Percentiles rank a stretch among this genome's conserved stretches.
Evolutionary conservation across 495 filamentous ascomycete genomes (phyloP).

Genomic region (Xylaria castorea): DNA sequence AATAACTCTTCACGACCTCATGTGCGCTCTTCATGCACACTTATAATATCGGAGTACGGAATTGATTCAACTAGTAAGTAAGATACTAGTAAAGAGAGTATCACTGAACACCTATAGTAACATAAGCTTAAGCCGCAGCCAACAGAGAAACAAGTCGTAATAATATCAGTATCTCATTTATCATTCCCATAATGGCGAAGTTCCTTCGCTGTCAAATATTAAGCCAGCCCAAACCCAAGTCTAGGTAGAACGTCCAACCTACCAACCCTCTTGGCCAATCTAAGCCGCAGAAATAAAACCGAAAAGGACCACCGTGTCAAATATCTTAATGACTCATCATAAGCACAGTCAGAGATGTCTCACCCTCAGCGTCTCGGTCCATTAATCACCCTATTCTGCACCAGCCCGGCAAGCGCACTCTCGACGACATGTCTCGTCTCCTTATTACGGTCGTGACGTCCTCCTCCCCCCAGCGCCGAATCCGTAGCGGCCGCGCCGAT

Average conservation of each 20-base stretch:
- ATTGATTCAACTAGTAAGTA: neutral
- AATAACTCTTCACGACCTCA: neutral
- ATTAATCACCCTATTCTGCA: conserved; percentile 29
- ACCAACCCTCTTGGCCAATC: neutral
- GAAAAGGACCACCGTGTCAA: neutral
- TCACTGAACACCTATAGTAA: neutral
- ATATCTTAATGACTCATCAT: neutral
- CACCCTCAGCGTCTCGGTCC: conserved; percentile 12
- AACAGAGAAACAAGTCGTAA: neutral
- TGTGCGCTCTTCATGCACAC: neutral
- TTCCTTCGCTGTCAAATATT: neutral
- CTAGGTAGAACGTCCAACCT: neutral
- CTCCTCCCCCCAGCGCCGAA: conserved; percentile 12
- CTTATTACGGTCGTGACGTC: neutral
- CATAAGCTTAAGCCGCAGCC: neutral
- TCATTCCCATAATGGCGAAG: neutral
- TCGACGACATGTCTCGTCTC: conserved; percentile 20
- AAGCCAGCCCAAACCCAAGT: neutral
- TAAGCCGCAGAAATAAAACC: neutral
- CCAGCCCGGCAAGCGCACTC: conserved; percentile 28
- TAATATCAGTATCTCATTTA: neutral
- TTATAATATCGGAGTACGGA: neutral
- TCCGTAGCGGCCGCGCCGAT: conserved; percentile 28
- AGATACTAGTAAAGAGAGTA: neutral
- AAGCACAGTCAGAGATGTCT: neutral